A percentile compares a stretch with the other conserved stretches of the same genome.
These are phyloP conservation scores for Knoxia roxburghii DNA, from an alignment of 257 asterid species.

Conservation along the genomic window DNA sequence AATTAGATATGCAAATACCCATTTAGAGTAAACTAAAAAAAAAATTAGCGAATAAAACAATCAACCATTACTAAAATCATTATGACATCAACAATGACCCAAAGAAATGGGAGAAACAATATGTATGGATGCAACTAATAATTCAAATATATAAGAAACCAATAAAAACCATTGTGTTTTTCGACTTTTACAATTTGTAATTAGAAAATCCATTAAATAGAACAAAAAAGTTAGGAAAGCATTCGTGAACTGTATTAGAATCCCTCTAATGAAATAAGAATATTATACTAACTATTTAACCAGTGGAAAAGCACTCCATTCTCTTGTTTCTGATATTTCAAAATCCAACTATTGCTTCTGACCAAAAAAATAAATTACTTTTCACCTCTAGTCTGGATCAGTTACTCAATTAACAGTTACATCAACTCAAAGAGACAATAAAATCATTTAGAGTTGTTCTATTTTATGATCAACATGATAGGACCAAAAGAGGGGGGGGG, in stretches of 20 bases:
- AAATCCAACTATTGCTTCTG: not conserved
- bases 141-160: too few relatives aligned
- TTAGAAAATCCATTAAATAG: too few relatives aligned
- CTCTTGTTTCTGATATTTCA: not conserved
- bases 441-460: not conserved
- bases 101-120: too few relatives aligned
- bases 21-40: not conserved
- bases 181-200: too few relatives aligned
- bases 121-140: too few relatives aligned
- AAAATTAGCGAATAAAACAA: conserved; percentile 1
- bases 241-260: not conserved
- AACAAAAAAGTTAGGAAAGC: not conserved
- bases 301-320: not conserved
- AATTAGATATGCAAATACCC: not conserved
- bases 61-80: not conserved
- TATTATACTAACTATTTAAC: not conserved
- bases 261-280: not conserved
- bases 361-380: too few relatives aligned
- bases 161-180: too few relatives aligned
- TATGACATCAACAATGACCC: too few relatives aligned
- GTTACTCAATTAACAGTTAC: not conserved
- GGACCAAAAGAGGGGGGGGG: too few relatives aligned
- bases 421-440: too few relatives aligned
- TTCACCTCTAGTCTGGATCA: not conserved
- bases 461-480: too few relatives aligned